phyloP scores from a whole-genome alignment of 371 early-diverging fungal genomes.

The Rhizopus arrhizus region DNA sequence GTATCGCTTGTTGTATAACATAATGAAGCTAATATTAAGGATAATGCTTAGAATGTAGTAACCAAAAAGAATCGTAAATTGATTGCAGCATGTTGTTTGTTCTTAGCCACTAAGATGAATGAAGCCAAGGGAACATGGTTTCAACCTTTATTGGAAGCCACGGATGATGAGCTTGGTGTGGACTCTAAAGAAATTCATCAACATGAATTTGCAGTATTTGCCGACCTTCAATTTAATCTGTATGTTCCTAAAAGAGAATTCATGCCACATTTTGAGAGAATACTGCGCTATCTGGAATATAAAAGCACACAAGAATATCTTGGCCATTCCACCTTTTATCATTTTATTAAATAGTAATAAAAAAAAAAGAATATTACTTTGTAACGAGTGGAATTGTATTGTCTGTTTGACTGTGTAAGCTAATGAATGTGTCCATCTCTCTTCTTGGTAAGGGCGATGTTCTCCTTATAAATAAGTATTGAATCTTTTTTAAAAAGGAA shows the following conservation, averaged over 20 bases:
- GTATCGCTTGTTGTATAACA: background rate
- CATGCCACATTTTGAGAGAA: slow-evolving; percentile 85
- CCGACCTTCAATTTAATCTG: slow-evolving; percentile 81
- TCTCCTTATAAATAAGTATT: background rate
- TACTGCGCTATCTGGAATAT: slow-evolving; percentile 53
- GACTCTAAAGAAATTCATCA: slow-evolving; percentile 77
- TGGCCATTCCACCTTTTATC: slow-evolving; percentile 51
- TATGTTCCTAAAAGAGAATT: slow-evolving; percentile 81
- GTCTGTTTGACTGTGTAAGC: slow-evolving; percentile 20
- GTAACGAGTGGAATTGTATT: slow-evolving; percentile 16
- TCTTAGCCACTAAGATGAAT: slow-evolving; percentile 83
- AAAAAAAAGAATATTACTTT: background rate
- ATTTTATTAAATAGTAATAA: slow-evolving; percentile 19
- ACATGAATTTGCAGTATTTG: slow-evolving; percentile 85
- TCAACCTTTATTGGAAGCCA: slow-evolving; percentile 40
- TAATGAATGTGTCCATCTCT: slow-evolving; percentile 23
- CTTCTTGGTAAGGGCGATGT: slow-evolving; percentile 7
- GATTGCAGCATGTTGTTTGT: slow-evolving; percentile 80
- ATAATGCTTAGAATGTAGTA: slow-evolving; percentile 56
- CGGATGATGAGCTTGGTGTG: slow-evolving; percentile 66
- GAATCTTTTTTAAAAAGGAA: background rate
- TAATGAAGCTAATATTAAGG: background rate
- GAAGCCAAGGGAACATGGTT: slow-evolving; percentile 75
- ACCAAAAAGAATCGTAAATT: slow-evolving; percentile 79
- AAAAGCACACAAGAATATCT: slow-evolving; percentile 59